Conservation (phyloP, 345 rosid genomes). For the Sonneratia caseolaris region DNA sequence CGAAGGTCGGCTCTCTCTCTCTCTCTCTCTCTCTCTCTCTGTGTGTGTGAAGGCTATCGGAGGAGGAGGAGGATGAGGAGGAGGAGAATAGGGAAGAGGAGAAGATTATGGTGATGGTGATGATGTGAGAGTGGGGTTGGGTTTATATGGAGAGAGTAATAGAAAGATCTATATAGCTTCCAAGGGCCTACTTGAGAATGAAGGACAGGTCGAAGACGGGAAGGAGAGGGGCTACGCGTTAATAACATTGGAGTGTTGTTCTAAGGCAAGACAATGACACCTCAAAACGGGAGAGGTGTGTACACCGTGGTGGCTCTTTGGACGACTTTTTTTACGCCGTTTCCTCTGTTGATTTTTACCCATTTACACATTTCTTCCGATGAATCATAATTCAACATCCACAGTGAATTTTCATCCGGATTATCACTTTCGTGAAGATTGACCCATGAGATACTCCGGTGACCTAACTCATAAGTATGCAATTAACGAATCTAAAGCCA, state of each 20-base stretch:
- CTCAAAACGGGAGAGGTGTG: constrained; percentile 18
- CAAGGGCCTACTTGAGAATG: constrained; percentile 16
- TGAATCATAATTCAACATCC: too few species aligned
- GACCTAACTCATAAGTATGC: too few species aligned
- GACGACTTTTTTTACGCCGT: neutral
- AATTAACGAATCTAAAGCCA: too few species aligned
- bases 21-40: constrained; percentile 1
- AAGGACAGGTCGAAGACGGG: neutral
- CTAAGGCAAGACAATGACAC: constrained; percentile 63
- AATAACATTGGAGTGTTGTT: constrained; percentile 10
- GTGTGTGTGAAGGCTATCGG: neutral
- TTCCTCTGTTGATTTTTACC: too few species aligned
- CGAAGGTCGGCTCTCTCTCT: neutral
- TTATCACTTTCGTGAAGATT: too few species aligned
- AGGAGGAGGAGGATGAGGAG: neutral
- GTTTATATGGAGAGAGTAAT: constrained; percentile 1
- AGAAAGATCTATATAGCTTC: constrained; percentile 37
- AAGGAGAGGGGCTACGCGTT: constrained; percentile 10
- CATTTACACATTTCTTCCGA: too few species aligned
- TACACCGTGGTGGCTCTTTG: constrained; percentile 18
- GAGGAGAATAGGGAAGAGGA: neutral
- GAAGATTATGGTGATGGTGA: neutral
- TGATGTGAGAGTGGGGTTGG: neutral
- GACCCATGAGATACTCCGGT: too few species aligned
- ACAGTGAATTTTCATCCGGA: too few species aligned